These are phyloP conservation scores for Pestalotiopsis sp. DNA, from an alignment of 2,329 filamentous ascomycete genomes.

Conservation along the genomic window DNA sequence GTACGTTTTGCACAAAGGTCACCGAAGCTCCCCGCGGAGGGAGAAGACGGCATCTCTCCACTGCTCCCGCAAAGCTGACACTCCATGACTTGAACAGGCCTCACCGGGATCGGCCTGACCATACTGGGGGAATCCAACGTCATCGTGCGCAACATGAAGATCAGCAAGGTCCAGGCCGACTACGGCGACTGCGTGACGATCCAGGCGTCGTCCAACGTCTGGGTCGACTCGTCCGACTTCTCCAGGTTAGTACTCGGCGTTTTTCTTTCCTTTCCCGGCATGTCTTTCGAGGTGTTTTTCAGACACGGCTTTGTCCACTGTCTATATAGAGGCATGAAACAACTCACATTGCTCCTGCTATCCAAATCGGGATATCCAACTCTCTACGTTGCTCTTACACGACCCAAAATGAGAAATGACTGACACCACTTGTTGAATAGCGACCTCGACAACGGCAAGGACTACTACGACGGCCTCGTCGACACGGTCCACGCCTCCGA, in stretches of 20 bases:
- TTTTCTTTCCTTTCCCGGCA: no score
- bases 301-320: no score
- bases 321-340: no score
- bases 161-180: constrained; percentile 54
- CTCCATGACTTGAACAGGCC: no score
- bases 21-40: no score
- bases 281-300: no score
- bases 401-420: no score
- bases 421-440: constrained; percentile 28
- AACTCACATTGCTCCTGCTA: no score
- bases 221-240: constrained; percentile 69
- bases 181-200: constrained; percentile 62
- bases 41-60: not conserved
- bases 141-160: constrained; percentile 62
- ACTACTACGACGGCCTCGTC: constrained; percentile 68
- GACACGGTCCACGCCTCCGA: constrained; percentile 65
- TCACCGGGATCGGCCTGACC: constrained; percentile 50
- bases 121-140: constrained; percentile 56
- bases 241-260: constrained; percentile 27
- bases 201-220: constrained; percentile 57
- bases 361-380: no score
- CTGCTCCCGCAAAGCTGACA: no score
- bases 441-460: constrained; percentile 60
- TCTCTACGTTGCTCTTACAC: no score
- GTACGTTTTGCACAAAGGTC: constrained; percentile 23